Base-by-base conservation (phyloP, 805 yeast genomes). In the Barnettozyma pratensis region DNA sequence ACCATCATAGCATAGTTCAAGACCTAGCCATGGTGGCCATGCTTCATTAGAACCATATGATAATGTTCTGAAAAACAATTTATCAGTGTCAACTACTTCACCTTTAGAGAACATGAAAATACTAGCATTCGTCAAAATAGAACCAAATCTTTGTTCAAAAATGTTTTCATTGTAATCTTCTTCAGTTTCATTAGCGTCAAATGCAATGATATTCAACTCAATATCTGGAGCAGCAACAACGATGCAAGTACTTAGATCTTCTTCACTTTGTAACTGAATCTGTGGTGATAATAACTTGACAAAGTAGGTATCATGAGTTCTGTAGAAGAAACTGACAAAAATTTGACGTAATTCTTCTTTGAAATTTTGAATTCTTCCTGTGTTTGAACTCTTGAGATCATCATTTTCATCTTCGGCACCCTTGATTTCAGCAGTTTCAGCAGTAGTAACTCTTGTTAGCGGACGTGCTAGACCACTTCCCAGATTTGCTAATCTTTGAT, bases 1-100 rank as follows among this genome's bases (percentile, higher is more conserved):
- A 19, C 77, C 71, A 44, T 81, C 81, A 52, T 79, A 76, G 53
- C 87, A 80, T 26, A 83, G 70, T 58, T 88, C 96, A 42, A 79
- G 62, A 2, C 91, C 89, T 34, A 90, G 64, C 89, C 96, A 91
- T 0, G 96, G 95, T 3, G 97, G 97, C 97, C 97, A 91, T 19
- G 69, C 69, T 4, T 66, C 48, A 6, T 59, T 64, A 2, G 86
- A 76, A 1, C 96, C 94, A 65, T 88, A 90, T 3, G 77, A 68
- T 10, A 67, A 65, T 10, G 69, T 65, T 39, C 77, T 74, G 55
- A 76, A 74, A 32, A 73, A 70, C 8, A 74, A 57, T 44, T 72
- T 72, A 5, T 73, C 70, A 26, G 72, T 63, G 29, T 65, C 58
- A 25, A 65, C 58, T 37, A 74, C 68, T 26, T 79, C 80, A 6